Base-by-base conservation (phyloP, 169 alveolate genomes). In the Amoebophrya sp. region DNA sequence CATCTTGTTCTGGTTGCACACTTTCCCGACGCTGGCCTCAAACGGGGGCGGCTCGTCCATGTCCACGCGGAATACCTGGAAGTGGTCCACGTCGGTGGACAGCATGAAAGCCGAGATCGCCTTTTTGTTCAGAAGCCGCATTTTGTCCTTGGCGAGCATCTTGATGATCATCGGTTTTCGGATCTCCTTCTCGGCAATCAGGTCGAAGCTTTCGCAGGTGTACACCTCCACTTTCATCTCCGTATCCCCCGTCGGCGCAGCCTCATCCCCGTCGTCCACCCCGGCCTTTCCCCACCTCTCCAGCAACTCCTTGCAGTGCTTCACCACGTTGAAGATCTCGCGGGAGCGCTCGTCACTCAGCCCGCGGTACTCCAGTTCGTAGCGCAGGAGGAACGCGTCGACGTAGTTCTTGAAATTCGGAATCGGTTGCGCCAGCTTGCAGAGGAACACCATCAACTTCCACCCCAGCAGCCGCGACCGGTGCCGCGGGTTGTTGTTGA, bases 211-310 rank as follows among this genome's bases (percentile, higher is more conserved):
- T 25, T 7, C 83, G 32, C 2, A 0, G 35, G 83, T 66, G 83
- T 66, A 66, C 29, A 66, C 83, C 83, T 66, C 83, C 7, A 66
- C 35, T n/a, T 66, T 66, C 83, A 66, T 7, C 83, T 66, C 83
- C 35, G 29, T 25, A 25, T 25, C 83, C 2, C 32, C 39, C 83
- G 35, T 25, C 83, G 83, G 32, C 83, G 83, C 32, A 2, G 83
- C 32, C 83, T 25, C 32, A 2, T 25, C 32, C n/a, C n/a, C n/a
- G n/a, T n/a, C 83, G 18, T 25, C 83, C 7, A 2, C 83, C 7
- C 35, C 83, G 7, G 12, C 83, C 83, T 66, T 66, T 0, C 39
- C 83, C 83, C 83, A 66, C 10, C 18, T 18, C 83, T 2, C 83
- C 7, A 66, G 83, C 2, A 2, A 66, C 35, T 66, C 83, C 83